Evolutionary conservation across 2,329 filamentous ascomycete genomes (phyloP), one percentile per base, ranked within the genome.

Genomic region (Ustulina deusta): DNA sequence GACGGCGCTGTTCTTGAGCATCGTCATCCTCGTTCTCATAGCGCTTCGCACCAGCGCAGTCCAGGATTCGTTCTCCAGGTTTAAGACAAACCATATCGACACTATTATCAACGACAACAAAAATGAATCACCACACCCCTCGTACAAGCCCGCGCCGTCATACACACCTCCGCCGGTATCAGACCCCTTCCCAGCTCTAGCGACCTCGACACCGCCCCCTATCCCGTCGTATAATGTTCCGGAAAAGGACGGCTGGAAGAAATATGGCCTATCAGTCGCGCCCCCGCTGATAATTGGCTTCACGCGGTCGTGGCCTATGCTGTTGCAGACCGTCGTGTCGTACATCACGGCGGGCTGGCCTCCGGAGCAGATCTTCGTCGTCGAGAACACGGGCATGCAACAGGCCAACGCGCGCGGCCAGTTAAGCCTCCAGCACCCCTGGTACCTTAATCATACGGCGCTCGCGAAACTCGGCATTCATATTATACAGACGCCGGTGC

Each of bases 341-440:
- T 89, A 89, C 75, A 84, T 89, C 69, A 84, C 86, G 0, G 84
- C 85, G 2, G 87, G 87, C 56, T 89, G 87, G 86, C 87, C 86
- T 1, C 76, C 85, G 0, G 79, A 79, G 22, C 82, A 88, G 69
- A 88, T 89, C 66, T 85, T 85, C 69, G 83, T 89, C 1, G 77
- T 89, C 32, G 87, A 89, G 72, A 89, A 89, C 76, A 89, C 84
- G 5, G 86, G 86, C 6, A 83, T 83, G 15, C 85, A 87, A 74
- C 78, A 84, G 61, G 82, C 84, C 56, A 89, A 89, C 73, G 74
- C 78, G n/a, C 76, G 79, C 9, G 82, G 81, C 2, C 77, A 79
- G 38, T 79, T 89, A 3, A 81, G 81, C 0, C 78, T 85, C 0
- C 83, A 88, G 68, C 87, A 89, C 67, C 87, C 85, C 0, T 87